Conservation (phyloP, 805 yeast species). For the Ogataea trehalophila region DNA sequence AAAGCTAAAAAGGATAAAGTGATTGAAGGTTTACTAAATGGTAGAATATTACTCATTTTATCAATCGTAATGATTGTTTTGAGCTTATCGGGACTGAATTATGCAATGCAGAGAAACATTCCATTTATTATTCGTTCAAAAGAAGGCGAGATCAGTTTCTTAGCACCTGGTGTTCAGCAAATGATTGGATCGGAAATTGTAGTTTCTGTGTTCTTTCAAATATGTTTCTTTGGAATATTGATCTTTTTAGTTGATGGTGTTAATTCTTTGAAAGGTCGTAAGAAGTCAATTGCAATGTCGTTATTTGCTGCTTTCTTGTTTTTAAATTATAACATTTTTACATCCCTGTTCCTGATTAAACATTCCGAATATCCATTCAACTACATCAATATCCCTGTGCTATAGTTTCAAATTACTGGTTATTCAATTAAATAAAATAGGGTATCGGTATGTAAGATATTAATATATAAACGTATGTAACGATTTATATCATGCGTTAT, state of each 20-base stretch:
- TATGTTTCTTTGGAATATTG: constrained; percentile 38
- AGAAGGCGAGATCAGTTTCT: constrained; percentile 39
- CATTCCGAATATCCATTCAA: constrained; percentile 46
- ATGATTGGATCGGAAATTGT: constrained; percentile 70
- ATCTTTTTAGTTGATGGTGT: constrained; percentile 33
- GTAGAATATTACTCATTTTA: constrained; percentile 20
- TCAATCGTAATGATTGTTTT: constrained; percentile 37
- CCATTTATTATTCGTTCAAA: constrained; percentile 58
- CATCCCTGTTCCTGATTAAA: constrained; percentile 41
- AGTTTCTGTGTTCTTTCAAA: constrained; percentile 47
- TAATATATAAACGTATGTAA: too few relatives aligned
- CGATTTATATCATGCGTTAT: neutral
- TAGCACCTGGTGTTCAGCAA: constrained; percentile 61
- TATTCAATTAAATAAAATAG: too few relatives aligned
- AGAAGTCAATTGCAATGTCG: constrained; percentile 13
- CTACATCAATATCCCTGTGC: constrained; percentile 15
- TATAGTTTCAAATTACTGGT: constrained; percentile 2
- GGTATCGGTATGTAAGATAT: too few relatives aligned
- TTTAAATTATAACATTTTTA: constrained; percentile 35
- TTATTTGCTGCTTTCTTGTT: constrained; percentile 31
- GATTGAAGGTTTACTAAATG: constrained; percentile 15
- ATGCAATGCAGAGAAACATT: constrained; percentile 52
- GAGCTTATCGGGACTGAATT: constrained; percentile 60
- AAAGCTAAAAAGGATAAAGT: constrained; percentile 41
- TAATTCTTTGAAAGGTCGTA: neutral